Evolutionary conservation across 2,329 filamentous ascomycete species (phyloP).

Genomic region (Epichloe festucae): DNA sequence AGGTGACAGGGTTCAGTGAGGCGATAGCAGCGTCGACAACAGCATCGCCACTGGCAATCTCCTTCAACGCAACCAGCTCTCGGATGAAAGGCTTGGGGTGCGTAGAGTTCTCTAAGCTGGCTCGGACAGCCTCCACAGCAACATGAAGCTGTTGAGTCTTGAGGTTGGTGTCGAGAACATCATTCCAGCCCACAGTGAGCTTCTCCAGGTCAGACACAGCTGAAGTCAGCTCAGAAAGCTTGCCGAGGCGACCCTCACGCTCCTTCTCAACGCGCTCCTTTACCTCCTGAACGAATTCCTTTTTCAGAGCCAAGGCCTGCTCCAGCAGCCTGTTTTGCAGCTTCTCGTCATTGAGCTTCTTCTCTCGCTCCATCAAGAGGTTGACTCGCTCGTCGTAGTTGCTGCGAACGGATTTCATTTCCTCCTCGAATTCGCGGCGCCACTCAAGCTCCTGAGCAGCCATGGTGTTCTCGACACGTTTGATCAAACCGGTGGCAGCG

Average conservation of each 20-base stretch:
- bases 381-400: conserved; percentile 71
- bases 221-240: conserved; percentile 65
- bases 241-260: conserved; percentile 73
- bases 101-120: conserved; percentile 59
- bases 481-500: conserved; percentile 76
- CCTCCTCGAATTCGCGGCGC: conserved; percentile 75
- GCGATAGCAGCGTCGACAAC: conserved; percentile 88
- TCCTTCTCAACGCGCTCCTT: conserved; percentile 75
- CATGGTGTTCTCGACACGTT: conserved; percentile 77
- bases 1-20: conserved; percentile 88
- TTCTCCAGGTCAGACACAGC: conserved; percentile 75
- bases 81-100: conserved; percentile 76
- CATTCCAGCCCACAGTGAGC: conserved; percentile 80
- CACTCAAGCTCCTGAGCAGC: conserved; percentile 67
- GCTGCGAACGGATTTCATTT: conserved; percentile 66
- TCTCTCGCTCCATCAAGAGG: conserved; percentile 65
- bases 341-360: conserved; percentile 70
- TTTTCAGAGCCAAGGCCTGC: conserved; percentile 81
- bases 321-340: conserved; percentile 77
- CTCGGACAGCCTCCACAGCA: conserved; percentile 82
- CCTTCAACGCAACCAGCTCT: conserved; percentile 88
- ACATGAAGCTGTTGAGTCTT: conserved; percentile 94
- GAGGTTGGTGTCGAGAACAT: conserved; percentile 78
- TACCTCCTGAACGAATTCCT: conserved; percentile 68
- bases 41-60: conserved; percentile 71